Percentiles rank a stretch among this genome's conserved stretches.
phyloP scores from a whole-genome alignment of 2,329 filamentous ascomycete genomes.

The Botrytis fabae region DNA sequence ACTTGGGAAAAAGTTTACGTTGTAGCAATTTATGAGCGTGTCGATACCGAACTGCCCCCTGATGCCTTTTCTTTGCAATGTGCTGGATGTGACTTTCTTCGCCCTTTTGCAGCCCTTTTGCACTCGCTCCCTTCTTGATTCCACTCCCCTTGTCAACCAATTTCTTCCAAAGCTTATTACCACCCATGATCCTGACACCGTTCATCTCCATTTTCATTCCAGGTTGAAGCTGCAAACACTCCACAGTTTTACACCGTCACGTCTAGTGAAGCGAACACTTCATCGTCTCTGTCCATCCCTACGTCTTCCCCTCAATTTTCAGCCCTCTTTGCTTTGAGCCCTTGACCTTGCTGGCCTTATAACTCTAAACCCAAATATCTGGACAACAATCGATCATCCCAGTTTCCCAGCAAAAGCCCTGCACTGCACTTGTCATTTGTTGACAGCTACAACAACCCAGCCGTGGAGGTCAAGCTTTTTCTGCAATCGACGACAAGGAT shows the following conservation, averaged over 20 bases:
- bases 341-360: conserved; percentile 19
- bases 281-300: neutral
- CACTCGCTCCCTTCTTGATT: neutral
- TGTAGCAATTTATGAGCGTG: neutral
- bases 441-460: conserved; percentile 16
- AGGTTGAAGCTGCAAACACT: conserved; percentile 7
- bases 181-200: conserved; percentile 3
- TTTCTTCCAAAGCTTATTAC: neutral
- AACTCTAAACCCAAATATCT: conserved; percentile 11
- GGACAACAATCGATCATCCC: conserved; percentile 19
- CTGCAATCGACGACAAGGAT: conserved; percentile 21
- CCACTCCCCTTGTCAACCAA: neutral
- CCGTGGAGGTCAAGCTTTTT: conserved; percentile 20
- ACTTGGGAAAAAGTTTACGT: neutral
- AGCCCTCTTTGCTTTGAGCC: neutral
- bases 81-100: neutral
- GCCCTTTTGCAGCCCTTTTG: too few relatives aligned
- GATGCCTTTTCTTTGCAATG: neutral
- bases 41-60: neutral
- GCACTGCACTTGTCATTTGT: conserved; percentile 19
- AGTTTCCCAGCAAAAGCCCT: conserved; percentile 1
- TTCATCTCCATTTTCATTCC: neutral
- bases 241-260: neutral
- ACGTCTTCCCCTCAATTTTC: conserved; percentile 7
- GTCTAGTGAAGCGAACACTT: neutral